Conservation (phyloP, 2,329 filamentous ascomycete species). For the Ophiostoma australiae region DNA sequence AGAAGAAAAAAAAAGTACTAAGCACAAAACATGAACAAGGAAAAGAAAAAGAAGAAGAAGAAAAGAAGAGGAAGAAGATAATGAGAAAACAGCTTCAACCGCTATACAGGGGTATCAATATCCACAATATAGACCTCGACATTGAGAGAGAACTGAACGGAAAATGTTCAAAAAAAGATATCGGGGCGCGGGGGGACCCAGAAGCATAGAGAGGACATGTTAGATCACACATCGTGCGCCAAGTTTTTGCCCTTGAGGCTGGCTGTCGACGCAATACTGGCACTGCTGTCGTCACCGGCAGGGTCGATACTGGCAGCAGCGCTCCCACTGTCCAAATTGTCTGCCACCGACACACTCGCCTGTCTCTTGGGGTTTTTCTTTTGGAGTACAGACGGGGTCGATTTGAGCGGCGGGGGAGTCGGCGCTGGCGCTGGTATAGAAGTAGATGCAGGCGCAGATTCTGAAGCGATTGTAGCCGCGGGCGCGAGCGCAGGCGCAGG, state of each 20-base stretch:
- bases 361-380: slow-evolving; percentile 22
- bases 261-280: neutral
- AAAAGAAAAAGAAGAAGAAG: neutral
- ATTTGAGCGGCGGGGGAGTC: slow-evolving; percentile 8
- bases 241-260: neutral
- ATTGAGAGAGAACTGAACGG: neutral
- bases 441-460: neutral
- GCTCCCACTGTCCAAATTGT: neutral
- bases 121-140: neutral
- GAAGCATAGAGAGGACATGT: no score
- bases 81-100: slow-evolving; percentile 5
- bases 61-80: neutral
- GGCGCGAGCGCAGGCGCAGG: neutral
- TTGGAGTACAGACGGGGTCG: slow-evolving; percentile 23
- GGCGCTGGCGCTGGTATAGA: neutral
- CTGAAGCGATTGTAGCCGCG: neutral
- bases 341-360: no score
- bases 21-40: neutral
- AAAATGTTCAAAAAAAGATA: neutral
- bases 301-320: neutral
- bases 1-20: neutral
- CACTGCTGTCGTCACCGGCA: neutral
- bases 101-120: slow-evolving; percentile 1
- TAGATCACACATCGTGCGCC: neutral
- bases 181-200: no score